Conservation (phyloP, 441 rosid genomes). For the Croton laevigatus region DNA sequence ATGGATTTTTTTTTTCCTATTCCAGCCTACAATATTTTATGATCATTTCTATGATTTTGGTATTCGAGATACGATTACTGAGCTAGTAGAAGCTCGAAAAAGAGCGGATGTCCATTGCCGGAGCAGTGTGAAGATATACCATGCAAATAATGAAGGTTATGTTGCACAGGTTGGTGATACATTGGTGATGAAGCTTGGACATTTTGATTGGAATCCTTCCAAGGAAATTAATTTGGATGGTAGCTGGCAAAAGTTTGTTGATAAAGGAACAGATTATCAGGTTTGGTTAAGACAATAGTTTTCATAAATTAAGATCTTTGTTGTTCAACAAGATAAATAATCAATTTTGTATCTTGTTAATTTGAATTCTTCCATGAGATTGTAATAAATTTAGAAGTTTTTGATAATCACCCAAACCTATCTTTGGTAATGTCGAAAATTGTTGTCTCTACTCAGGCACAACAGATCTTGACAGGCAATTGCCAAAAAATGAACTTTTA, state of each 20-base stretch:
- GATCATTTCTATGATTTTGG: slow-evolving; percentile 55
- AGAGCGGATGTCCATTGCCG: slow-evolving; percentile 44
- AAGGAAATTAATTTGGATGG: slow-evolving; percentile 46
- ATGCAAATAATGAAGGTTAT: slow-evolving; percentile 50
- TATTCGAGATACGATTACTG: slow-evolving; percentile 37
- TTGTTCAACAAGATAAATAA: not conserved
- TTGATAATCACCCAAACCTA: too few species aligned
- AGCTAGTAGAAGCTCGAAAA: slow-evolving; percentile 42
- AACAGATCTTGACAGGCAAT: too few species aligned
- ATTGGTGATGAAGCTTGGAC: slow-evolving; percentile 43
- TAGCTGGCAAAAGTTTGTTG: slow-evolving; percentile 44
- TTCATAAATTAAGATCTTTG: not conserved
- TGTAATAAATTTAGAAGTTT: too few species aligned
- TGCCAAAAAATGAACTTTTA: too few species aligned
- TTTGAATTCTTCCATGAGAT: too few species aligned
- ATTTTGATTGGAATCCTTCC: slow-evolving; percentile 48
- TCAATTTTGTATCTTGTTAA: not conserved
- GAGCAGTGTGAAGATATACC: slow-evolving; percentile 42
- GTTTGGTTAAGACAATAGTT: slow-evolving; percentile 37
- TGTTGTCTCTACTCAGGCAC: too few species aligned
- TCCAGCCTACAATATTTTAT: slow-evolving; percentile 44
- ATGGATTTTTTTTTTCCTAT: not conserved
- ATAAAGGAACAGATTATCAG: slow-evolving; percentile 41
- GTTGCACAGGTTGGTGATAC: slow-evolving; percentile 41
- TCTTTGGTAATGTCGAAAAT: too few species aligned